Conservation (phyloP, 2,329 filamentous ascomycete genomes). For the Xenoacremonium recifei region DNA sequence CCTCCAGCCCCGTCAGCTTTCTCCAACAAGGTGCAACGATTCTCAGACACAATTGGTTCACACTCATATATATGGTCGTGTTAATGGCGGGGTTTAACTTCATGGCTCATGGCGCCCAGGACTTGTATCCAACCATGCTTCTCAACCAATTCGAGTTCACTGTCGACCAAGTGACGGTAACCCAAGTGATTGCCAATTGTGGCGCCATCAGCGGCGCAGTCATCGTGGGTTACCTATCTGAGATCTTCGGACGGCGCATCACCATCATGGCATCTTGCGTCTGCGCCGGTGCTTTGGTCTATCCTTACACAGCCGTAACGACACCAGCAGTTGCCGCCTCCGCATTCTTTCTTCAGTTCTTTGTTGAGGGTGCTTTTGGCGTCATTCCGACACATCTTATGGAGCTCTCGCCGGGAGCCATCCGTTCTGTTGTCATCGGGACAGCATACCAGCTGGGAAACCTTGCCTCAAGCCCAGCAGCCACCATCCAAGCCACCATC, state of each 20-base stretch:
- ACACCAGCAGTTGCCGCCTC: no score
- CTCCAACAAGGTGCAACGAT: no score
- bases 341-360: slow-evolving; percentile 70
- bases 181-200: slow-evolving; percentile 78
- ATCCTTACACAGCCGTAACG: no score
- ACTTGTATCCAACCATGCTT: slow-evolving; percentile 82
- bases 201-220: slow-evolving; percentile 74
- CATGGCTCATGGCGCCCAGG: slow-evolving; percentile 78
- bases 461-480: slow-evolving; percentile 69
- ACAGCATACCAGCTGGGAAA: slow-evolving; percentile 74
- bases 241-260: slow-evolving; percentile 73
- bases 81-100: slow-evolving; percentile 77
- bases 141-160: slow-evolving; percentile 66
- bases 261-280: slow-evolving; percentile 62
- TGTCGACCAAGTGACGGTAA: slow-evolving; percentile 64
- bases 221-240: slow-evolving; percentile 71
- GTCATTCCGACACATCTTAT: slow-evolving; percentile 73
- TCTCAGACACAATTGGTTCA: no score
- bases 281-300: slow-evolving; percentile 61
- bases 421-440: slow-evolving; percentile 69
- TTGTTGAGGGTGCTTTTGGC: slow-evolving; percentile 64
- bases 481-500: slow-evolving; percentile 76
- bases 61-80: slow-evolving; percentile 76
- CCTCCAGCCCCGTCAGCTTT: no score
- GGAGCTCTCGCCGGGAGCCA: slow-evolving; percentile 68